These are phyloP conservation scores for Karstenula rhodostoma DNA, from an alignment of 2,329 filamentous ascomycete genomes.

Conservation along the genomic window DNA sequence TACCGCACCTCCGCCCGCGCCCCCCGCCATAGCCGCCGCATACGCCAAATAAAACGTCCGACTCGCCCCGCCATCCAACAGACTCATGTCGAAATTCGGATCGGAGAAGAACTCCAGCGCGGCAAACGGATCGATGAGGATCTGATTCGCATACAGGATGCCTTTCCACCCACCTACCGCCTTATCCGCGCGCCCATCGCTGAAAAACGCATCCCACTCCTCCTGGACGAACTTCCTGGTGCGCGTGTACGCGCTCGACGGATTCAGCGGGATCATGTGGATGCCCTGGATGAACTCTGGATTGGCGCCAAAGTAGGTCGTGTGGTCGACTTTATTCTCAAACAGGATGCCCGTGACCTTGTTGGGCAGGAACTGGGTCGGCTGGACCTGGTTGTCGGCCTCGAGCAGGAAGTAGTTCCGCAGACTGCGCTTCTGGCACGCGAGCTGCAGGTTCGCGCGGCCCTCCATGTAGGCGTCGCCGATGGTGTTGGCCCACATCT, in stretches of 20 bases:
- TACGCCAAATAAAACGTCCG: constrained; percentile 51
- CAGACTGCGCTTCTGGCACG: constrained; percentile 76
- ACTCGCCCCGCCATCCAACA: constrained; percentile 80
- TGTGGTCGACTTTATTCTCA: constrained; percentile 96
- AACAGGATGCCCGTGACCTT: constrained; percentile 79
- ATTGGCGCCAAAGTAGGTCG: constrained; percentile 78
- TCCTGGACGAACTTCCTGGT: constrained; percentile 75
- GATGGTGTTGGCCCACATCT: constrained; percentile 88
- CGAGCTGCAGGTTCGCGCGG: constrained; percentile 81
- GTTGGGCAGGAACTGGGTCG: constrained; percentile 80
- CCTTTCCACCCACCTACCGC: constrained; percentile 84
- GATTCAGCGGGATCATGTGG: constrained; percentile 83
- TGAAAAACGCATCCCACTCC: constrained; percentile 75
- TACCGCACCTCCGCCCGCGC: background rate
- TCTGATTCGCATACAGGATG: constrained; percentile 83
- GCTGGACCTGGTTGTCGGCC: constrained; percentile 75
- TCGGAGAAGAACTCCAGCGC: constrained; percentile 80
- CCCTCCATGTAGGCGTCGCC: constrained; percentile 82
- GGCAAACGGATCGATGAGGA: constrained; percentile 73
- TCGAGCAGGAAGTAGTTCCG: constrained; percentile 86
- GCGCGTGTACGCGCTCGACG: constrained; percentile 75
- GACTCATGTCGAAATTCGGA: constrained; percentile 69
- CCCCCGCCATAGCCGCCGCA: constrained; percentile 36
- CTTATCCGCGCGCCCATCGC: constrained; percentile 68
- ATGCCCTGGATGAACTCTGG: constrained; percentile 77